A percentile compares a stretch with the other conserved stretches of the same genome.
Evolutionary conservation across 192 early-diverging fungal genomes (phyloP).

Genomic region (Fimicolochytrium jonesii): DNA sequence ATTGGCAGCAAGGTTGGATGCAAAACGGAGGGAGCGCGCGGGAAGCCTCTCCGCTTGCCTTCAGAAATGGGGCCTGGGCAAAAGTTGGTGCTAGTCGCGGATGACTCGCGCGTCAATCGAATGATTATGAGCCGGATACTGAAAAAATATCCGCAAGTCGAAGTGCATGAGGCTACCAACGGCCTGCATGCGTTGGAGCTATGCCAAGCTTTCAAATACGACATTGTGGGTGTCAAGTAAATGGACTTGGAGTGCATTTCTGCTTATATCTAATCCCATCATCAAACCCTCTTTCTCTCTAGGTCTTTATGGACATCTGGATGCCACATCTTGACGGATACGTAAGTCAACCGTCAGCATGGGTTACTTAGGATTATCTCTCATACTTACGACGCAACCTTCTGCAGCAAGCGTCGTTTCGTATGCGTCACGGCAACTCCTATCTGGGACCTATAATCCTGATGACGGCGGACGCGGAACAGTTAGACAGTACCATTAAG

Average conservation of each 20-base stretch:
- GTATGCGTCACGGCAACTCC: constrained; percentile 8
- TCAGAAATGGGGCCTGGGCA: neutral
- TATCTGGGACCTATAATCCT: constrained; percentile 20
- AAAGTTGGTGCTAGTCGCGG: constrained; percentile 11
- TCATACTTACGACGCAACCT: no score
- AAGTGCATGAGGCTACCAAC: constrained; percentile 10
- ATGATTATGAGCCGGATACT: constrained; percentile 17
- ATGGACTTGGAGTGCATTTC: no score
- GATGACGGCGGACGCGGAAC: constrained; percentile 5
- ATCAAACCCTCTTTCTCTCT: no score
- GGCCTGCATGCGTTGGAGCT: constrained; percentile 8
- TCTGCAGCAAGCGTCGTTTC: neutral
- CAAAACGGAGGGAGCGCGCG: no score
- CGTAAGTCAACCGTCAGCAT: no score
- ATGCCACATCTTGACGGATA: constrained; percentile 13
- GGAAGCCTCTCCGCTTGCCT: no score
- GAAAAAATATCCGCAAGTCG: constrained; percentile 1
- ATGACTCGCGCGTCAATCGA: constrained; percentile 12
- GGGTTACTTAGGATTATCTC: no score
- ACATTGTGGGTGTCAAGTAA: no score
- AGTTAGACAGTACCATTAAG: neutral
- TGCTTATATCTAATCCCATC: no score
- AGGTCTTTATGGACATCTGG: constrained; percentile 14
- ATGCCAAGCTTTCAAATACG: no score
- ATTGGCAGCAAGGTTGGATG: no score